Evolutionary conservation across 2,329 filamentous ascomycete species (phyloP), one percentile per base, ranked within the genome.

Genomic region (Pseudopyricularia cyperi): DNA sequence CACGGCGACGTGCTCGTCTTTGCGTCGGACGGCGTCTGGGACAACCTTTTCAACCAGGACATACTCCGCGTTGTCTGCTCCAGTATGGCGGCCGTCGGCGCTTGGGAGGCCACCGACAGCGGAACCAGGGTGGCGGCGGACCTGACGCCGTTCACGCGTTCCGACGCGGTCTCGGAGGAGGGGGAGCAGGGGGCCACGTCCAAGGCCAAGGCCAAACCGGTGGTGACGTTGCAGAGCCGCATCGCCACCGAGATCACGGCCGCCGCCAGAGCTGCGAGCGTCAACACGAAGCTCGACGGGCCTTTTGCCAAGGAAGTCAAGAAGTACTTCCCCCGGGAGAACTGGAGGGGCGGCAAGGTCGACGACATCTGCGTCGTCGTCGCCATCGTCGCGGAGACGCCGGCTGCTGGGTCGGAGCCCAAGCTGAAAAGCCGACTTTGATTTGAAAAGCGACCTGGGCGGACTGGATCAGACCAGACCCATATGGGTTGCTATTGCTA

Each of bases 301-400:
- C 93, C 93, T 0, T 98, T 98, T 66, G 89, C 93, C 39, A 95
- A 88, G 67, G 89, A 96, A 66, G 89, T 96, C 19, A 88, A 93
- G 64, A 87, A 83, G 62, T 83, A 87, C 62, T 95, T 87, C 59
- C 91, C 93, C 0, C 74, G 83, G 35, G 91, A 97, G 66, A 80
- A 82, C 54, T 98, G 88, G 80, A 82, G 82, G 54, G 93, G 93
- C 53, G 93, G 93, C 51, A 98, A 98, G 68, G 80, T 94, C 19
- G 93, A 98, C 64, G 93, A 98, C 66, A 96, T 98, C 54, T 91
- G 89, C 61, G 89, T 89, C 4, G 73, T 98, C 50, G 83, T 90
- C 14, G 80, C 83, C 32, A 72, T 95, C 30, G 88, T 87, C 1
- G 81, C 87, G 8, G 83, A 90, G 58, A 61, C 56, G 54, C 22